These are phyloP conservation scores for Penstemon newberryi DNA, from an alignment of 257 asterid genomes.

Conservation along the genomic window DNA sequence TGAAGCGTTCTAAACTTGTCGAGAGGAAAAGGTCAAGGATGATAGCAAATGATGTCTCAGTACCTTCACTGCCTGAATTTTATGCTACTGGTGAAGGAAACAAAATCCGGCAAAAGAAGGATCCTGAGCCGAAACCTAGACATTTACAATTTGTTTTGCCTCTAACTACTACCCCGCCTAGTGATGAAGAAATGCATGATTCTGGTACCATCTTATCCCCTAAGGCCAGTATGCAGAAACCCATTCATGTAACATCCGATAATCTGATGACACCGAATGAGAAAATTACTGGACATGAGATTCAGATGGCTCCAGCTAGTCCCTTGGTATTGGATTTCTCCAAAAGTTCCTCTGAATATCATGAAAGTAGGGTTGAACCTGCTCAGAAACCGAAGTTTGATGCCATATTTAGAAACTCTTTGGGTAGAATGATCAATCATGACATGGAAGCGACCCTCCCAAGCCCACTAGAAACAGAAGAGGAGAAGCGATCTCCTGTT, in stretches of 20 bases:
- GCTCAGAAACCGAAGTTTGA: constrained; percentile 38
- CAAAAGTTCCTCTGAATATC: constrained; percentile 40
- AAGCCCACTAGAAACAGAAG: constrained; percentile 35
- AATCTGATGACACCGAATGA: constrained; percentile 33
- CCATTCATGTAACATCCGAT: constrained; percentile 28
- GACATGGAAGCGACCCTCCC: constrained; percentile 35
- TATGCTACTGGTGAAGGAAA: constrained; percentile 35
- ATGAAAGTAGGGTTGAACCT: constrained; percentile 38
- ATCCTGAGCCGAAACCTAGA: constrained; percentile 35
- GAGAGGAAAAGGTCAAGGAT: constrained; percentile 64
- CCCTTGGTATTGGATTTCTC: constrained; percentile 37
- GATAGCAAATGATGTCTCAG: constrained; percentile 61
- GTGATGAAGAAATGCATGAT: constrained; percentile 62
- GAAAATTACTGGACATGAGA: constrained; percentile 30
- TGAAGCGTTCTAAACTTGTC: constrained; percentile 83
- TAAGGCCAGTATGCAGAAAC: constrained; percentile 38
- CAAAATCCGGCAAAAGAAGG: constrained; percentile 35
- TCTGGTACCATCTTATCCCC: constrained; percentile 47
- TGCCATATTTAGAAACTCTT: constrained; percentile 28
- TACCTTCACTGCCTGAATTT: constrained; percentile 44
- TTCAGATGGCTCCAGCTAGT: constrained; percentile 41
- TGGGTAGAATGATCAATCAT: constrained; percentile 21
- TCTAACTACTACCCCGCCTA: constrained; percentile 39
- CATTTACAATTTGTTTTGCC: constrained; percentile 32
- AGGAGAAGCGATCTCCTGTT: constrained; percentile 34